A percentile compares a stretch with the other conserved stretches of the same genome.
Conservation (phyloP, 805 yeast species). For the Cyberlindnera nakhonratchasimensis region DNA sequence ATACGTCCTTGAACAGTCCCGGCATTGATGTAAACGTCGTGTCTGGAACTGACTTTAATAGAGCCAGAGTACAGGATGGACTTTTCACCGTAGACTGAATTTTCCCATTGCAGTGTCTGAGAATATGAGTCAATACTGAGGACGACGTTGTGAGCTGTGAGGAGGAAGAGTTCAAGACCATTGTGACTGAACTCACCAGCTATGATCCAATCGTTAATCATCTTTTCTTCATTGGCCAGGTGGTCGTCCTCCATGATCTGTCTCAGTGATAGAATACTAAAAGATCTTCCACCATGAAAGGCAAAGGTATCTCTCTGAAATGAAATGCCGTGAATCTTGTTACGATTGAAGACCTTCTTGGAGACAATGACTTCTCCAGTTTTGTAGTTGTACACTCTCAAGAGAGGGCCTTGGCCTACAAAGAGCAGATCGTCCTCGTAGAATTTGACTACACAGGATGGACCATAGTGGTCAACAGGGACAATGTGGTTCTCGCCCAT, state of each 20-base stretch:
- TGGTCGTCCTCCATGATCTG: constrained; percentile 29
- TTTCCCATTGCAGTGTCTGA: constrained; percentile 28
- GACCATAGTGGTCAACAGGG: constrained; percentile 21
- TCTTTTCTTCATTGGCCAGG: constrained; percentile 38
- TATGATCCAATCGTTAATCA: constrained; percentile 78
- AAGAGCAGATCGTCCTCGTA: constrained; percentile 36
- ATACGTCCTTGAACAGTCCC: constrained; percentile 95
- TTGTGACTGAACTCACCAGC: constrained; percentile 48
- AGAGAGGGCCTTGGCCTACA: constrained; percentile 70
- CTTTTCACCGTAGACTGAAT: constrained; percentile 56
- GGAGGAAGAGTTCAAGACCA: constrained; percentile 41
- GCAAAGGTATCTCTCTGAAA: constrained; percentile 36
- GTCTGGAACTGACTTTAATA: constrained; percentile 43
- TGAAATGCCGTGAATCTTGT: constrained; percentile 79
- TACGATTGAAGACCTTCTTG: constrained; percentile 54
- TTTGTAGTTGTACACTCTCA: constrained; percentile 51
- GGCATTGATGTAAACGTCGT: constrained; percentile 60
- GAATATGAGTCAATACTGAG: constrained; percentile 35
- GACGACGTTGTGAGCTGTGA: constrained; percentile 80
- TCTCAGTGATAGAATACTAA: constrained; percentile 39
- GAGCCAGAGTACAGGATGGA: constrained; percentile 88
- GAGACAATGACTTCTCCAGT: constrained; percentile 36
- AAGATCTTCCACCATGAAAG: constrained; percentile 72
- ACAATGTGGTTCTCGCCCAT: constrained; percentile 4
- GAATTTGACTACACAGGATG: constrained; percentile 17